A percentile compares a stretch with the other conserved stretches of the same genome.
Conservation (phyloP, 2,329 filamentous ascomycete genomes). For the Gaeumannomyces sp. region DNA sequence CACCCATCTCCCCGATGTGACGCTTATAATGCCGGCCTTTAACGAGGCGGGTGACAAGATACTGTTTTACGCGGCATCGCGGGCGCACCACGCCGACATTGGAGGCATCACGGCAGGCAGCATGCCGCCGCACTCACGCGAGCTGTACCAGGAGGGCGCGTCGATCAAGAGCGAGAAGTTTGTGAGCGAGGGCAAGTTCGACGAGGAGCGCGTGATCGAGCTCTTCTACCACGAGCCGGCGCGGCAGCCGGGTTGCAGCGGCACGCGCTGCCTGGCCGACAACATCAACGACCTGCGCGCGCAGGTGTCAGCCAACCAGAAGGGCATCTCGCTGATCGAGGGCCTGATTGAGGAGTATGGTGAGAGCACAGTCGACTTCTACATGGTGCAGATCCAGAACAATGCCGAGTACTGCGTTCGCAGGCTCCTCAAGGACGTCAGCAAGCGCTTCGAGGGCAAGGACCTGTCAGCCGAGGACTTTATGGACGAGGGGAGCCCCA, state of each 20-base stretch:
- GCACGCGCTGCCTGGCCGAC: conserved; percentile 65
- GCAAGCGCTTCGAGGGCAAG: conserved; percentile 45
- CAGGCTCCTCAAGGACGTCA: conserved; percentile 56
- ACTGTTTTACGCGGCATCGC: conserved; percentile 65
- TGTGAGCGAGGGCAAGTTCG: conserved; percentile 62
- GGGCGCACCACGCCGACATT: conserved; percentile 68
- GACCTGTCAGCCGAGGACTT: conserved; percentile 28
- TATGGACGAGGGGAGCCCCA: conserved; percentile 33
- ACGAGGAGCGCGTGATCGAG: conserved; percentile 63
- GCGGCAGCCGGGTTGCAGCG: conserved; percentile 60
- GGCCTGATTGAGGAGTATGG: conserved; percentile 68
- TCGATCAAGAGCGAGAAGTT: conserved; percentile 55
- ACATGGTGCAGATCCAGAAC: conserved; percentile 71
- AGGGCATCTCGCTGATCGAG: conserved; percentile 67
- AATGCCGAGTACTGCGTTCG: conserved; percentile 70
- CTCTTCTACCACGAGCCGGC: conserved; percentile 61
- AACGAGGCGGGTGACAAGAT: conserved; percentile 42
- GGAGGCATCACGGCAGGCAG: conserved; percentile 63
- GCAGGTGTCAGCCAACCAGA: conserved; percentile 68
- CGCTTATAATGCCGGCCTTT: conserved; percentile 65
- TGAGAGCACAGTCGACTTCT: conserved; percentile 65
- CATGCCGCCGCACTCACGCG: conserved; percentile 65
- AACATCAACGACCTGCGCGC: conserved; percentile 72
- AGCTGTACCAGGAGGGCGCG: conserved; percentile 53
- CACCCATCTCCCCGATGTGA: conserved; percentile 68